Base-by-base conservation (phyloP, 129 eudicot species). In the Centella asiatica region DNA sequence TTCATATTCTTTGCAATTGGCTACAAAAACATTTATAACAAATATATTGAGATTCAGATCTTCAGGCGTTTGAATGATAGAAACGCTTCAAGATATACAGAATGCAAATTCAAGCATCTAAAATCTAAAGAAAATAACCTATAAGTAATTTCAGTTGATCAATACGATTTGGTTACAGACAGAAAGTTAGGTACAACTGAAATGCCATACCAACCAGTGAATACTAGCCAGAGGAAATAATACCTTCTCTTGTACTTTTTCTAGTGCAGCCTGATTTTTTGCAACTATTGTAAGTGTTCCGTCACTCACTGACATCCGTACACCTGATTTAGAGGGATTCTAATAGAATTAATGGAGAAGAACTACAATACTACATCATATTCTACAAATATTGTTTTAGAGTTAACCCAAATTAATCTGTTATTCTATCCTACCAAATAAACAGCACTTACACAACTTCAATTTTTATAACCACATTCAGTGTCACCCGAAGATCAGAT, bases 241-340 rank as follows among this genome's bases (percentile, higher is more conserved):
- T 80, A 92, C 98, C 98, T 87, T 87, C 60, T 87, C 98, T 68
- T 61, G 85, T 62, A 87, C 84, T 80, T 69, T 86, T 26, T 87
- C 94, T 88, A 92, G 57, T 22, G 80, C 80, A 22, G 74, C 48
- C 66, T 80, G 88, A 75, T 92, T 84, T 74, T 92, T 92, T 29
- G 94, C 98, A 56, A 81, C 65, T 42, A 87, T 66, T 20, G 90
- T 81, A 39, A 92, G 75, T 28, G 82, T 69, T 63, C 98, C 90
- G 72, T 92, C 98, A 63, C 78, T 75, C 66, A 84, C 94, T 45
- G 88, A 84, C 57, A 92, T 84, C 69, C 90, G 84, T 66, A 78
- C 90, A 54, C 98, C 95, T 86, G 81, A 11, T 58, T 56, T 56
- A 18, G 40, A 29, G 40, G 57, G 36, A 31, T 15, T 36, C 60